Conservation (phyloP, 176 grass and related monocot species). For the Musa itinerans region DNA sequence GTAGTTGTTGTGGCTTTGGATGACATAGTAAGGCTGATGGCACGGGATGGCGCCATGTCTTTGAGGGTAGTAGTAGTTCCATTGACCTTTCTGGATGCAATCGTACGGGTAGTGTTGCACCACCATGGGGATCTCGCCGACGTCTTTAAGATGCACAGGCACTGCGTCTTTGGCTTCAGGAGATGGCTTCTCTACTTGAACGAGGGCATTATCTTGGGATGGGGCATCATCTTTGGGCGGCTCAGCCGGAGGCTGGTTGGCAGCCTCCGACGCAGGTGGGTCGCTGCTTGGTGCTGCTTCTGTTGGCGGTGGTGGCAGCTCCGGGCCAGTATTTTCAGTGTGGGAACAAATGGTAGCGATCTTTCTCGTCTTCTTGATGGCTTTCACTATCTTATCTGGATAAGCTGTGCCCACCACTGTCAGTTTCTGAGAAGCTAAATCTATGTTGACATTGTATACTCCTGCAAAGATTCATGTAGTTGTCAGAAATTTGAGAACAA, state of each 20-base stretch:
- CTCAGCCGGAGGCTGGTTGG: conserved; percentile 17
- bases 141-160: conserved; percentile 4
- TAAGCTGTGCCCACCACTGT: conserved; percentile 63
- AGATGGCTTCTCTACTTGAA: background rate
- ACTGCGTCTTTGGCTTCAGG: conserved; percentile 8
- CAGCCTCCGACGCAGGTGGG: background rate
- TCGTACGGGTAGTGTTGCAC: conserved; percentile 37
- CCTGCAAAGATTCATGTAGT: conserved; percentile 21
- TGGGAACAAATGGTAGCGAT: conserved; percentile 55
- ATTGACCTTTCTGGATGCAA: conserved; percentile 22
- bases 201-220: background rate
- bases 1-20: conserved; percentile 34
- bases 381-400: conserved; percentile 61
- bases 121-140: conserved; percentile 34
- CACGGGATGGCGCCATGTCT: conserved; percentile 20
- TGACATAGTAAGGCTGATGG: conserved; percentile 31
- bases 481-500: background rate
- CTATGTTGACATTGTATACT: conserved; percentile 48
- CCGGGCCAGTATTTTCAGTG: conserved; percentile 27
- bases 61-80: conserved; percentile 19
- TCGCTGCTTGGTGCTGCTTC: conserved; percentile 6
- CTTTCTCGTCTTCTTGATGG: conserved; percentile 73
- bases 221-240: conserved; percentile 20
- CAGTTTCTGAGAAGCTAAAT: conserved; percentile 61
- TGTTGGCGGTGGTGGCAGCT: conserved; percentile 1